Evolutionary conservation across 306 rosid species (phyloP).

Genomic region (Quercus wislizeni): DNA sequence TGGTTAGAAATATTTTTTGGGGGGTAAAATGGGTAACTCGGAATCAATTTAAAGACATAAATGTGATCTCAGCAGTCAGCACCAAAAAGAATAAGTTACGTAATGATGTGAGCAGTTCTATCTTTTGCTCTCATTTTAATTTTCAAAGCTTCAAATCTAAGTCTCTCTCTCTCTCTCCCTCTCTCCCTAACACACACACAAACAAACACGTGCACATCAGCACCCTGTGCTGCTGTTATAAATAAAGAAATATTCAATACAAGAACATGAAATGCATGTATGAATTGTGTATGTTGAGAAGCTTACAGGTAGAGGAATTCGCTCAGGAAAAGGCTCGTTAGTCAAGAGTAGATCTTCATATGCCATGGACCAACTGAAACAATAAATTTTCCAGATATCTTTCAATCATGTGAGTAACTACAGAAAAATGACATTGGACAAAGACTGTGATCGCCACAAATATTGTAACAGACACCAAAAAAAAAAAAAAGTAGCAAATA

Average conservation of each 20-base stretch:
- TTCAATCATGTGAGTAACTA: constrained; percentile 1
- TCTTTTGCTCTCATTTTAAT: neutral
- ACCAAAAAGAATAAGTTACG: neutral
- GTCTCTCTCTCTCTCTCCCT: neutral
- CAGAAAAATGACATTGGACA: neutral
- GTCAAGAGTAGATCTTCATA: constrained; percentile 81
- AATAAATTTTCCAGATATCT: constrained; percentile 19
- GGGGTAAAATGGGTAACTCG: neutral
- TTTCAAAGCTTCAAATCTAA: constrained; percentile 6
- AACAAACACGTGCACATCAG: neutral
- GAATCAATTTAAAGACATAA: neutral
- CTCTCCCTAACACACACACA: neutral
- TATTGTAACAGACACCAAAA: neutral
- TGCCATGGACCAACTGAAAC: constrained; percentile 93
- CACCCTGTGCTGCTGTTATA: neutral
- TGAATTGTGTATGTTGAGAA: constrained; percentile 14
- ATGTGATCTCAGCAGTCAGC: neutral
- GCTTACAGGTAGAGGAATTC: constrained; percentile 84
- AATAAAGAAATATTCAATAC: neutral
- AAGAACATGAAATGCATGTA: neutral
- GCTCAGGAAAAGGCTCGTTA: constrained; percentile 71
- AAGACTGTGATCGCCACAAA: neutral
- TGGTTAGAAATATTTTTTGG: neutral
- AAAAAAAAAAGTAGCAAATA: neutral
- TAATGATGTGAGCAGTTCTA: neutral